Percentiles rank a stretch among this genome's conserved stretches.
Conservation (phyloP, 2,329 filamentous ascomycete species). For the Sarocladium brachiariae region DNA sequence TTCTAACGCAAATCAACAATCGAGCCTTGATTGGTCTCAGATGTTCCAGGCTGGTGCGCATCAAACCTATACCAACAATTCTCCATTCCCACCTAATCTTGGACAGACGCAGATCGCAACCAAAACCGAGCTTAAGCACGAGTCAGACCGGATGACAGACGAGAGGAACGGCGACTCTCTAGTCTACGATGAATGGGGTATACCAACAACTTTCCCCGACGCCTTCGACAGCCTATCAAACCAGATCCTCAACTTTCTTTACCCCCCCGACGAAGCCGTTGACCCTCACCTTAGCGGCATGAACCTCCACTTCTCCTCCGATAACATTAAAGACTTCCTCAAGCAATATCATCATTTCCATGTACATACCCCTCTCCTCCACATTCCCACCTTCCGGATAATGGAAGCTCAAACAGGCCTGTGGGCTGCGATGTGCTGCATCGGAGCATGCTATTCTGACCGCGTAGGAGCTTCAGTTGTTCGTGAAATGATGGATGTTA, state of each 20-base stretch:
- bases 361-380: constrained; percentile 65
- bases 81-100: constrained; percentile 55
- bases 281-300: constrained; percentile 50
- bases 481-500: constrained; percentile 60
- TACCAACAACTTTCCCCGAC: constrained; percentile 39
- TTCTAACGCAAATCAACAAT: constrained; percentile 54
- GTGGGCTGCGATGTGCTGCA: constrained; percentile 62
- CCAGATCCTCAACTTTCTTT: constrained; percentile 51
- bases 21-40: constrained; percentile 66
- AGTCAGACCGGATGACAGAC: constrained; percentile 42
- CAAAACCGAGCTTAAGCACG: constrained; percentile 58
- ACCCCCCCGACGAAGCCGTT: constrained; percentile 36
- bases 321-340: constrained; percentile 65
- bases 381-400: constrained; percentile 64
- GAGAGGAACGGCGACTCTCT: constrained; percentile 37
- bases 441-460: constrained; percentile 69
- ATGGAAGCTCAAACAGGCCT: constrained; percentile 60
- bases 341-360: constrained; percentile 67
- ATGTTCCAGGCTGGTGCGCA: constrained; percentile 71
- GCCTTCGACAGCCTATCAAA: constrained; percentile 47
- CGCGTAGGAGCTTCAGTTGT: constrained; percentile 52
- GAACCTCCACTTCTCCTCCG: constrained; percentile 56
- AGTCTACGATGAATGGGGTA: constrained; percentile 45
- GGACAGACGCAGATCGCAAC: constrained; percentile 62
- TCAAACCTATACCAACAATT: constrained; percentile 55